Base-by-base conservation (phyloP, 192 early-diverging fungal species). In the Chytriomyces confervae region DNA sequence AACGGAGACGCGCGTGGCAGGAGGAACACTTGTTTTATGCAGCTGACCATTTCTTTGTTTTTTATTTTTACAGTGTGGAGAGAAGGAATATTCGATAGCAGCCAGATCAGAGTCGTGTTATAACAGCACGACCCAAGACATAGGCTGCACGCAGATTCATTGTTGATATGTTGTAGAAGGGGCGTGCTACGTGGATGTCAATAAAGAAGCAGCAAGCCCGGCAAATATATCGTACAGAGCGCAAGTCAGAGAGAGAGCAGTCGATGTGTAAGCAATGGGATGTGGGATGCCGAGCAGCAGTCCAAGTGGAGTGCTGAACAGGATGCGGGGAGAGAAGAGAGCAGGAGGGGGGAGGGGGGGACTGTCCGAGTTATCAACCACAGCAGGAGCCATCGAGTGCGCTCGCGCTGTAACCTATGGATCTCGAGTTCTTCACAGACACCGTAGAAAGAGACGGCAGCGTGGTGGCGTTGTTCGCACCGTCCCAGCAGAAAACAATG, bases 81-180 rank as follows among this genome's bases (percentile, higher is more conserved):
- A 57, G 53, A 4, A 3, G 53, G 53, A n/a, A 13, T 57, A 20
- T 57, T 57, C 53, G 53, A 13, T 1, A 20, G 3, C 13, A 57
- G 16, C 16, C 13, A 0, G 53, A 57, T 57, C 20, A 20, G 16
- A 57, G 53, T 2, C 20, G 16, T n/a, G 53, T 57, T 20, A 20
- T n/a, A 57, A 57, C 53, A 20, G 20, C 53, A 13, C 16, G 53
- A 57, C 2, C 53, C 53, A 57, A 57, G 36, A 57, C 53, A 3
- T 3, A 57, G 53, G 20, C 13, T 57, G 53, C 53, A 57, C 53
- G 20, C 53, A 3, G 53, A n/a, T 5, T 57, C 53, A 20, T 57
- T 36, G 53, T 57, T 57, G 53, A 57, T 57, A 57, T n/a, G 53
- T 57, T 57, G 53, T 57, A 57, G 53, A 57, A 57, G 53, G 53